A percentile compares a stretch with the other conserved stretches of the same genome.
Conservation (phyloP, 208 protist species). For the Leishmania turanica region DNA sequence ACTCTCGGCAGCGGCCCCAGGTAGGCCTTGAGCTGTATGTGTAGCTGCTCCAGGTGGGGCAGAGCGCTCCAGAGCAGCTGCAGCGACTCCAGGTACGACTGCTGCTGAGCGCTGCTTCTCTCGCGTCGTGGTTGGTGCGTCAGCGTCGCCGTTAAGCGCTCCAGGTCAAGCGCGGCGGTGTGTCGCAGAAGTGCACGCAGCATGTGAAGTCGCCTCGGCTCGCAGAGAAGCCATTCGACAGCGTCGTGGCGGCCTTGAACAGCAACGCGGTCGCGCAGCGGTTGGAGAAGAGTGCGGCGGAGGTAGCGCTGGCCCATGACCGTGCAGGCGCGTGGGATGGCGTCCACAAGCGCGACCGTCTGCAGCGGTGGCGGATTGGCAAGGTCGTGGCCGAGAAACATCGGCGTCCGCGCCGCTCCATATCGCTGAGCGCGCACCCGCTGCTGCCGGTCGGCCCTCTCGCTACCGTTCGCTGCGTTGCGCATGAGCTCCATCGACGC, state of each 20-base stretch:
- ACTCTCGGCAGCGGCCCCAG: constrained; percentile 1
- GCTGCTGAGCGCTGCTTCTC: constrained; percentile 12
- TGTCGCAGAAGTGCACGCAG: constrained; percentile 28
- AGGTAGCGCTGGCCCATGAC: constrained; percentile 76
- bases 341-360: constrained; percentile 54
- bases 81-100: constrained; percentile 34
- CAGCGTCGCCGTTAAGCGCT: constrained; percentile 41
- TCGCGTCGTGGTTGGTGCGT: constrained; percentile 24
- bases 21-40: constrained; percentile 20
- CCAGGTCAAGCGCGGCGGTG: constrained; percentile 39
- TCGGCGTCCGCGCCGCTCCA: background rate
- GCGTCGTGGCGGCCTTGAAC: constrained; percentile 76
- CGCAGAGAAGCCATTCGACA: constrained; percentile 69
- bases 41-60: constrained; percentile 27
- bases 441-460: background rate
- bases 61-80: constrained; percentile 42
- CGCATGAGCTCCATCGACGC: background rate
- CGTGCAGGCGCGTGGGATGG: constrained; percentile 68
- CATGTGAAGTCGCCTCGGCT: constrained; percentile 32
- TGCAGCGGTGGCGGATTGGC: constrained; percentile 3
- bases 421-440: background rate
- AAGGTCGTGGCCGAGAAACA: background rate
- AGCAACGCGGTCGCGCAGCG: constrained; percentile 57
- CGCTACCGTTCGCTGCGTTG: background rate
- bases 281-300: constrained; percentile 73